Base-by-base conservation (phyloP, 805 yeast genomes). In the Candida chilensis region DNA sequence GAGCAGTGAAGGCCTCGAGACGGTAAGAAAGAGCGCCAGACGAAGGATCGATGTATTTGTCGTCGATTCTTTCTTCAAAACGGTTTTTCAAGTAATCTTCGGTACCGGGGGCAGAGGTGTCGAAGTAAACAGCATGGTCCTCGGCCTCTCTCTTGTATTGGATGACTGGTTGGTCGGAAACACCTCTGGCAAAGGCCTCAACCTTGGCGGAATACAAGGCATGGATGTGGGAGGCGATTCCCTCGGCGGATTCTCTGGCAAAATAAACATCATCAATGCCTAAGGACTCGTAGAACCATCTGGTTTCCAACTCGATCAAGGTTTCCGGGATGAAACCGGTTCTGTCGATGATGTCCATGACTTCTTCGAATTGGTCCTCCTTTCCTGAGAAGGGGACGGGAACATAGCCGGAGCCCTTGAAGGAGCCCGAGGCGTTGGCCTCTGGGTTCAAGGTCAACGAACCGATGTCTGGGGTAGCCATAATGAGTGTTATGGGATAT, bases 221-320 rank as follows among this genome's bases (percentile, higher is more conserved):
- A 47, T 82, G 82, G 43, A 90, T 84, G 48, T 88, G 87, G 32
- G 79, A 71, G 12, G 84, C 88, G 41, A 90, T 82, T 37, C 79
- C 83, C 31, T 70, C 74, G 10, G 88, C 81, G 4, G 83, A 63
- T 49, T 90, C 96, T 38, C 81, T 74, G 26, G 92, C 92, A 51
- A 90, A 88, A 56, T 83, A 90, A 18, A 85, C 79, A 48, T 87
- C 96, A 49, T 88, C 96, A 36, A 90, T 86, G 17, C 96, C 96
- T 40, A 90, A 67, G 24, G 72, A 58, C 34, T 81, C 74, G 61
- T 92, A 92, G 52, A 90, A 88, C 94, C 96, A 87, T 36, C 67
- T 71, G 5, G 90, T 78, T 57, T 90, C 97, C 32, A 71, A 64
- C 55, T 87, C 96, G 40, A 90, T 83, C 44, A 86, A 65, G 33